phyloP scores from a whole-genome alignment of 331 rosid genomes.

The Stylosanthes scabra region DNA sequence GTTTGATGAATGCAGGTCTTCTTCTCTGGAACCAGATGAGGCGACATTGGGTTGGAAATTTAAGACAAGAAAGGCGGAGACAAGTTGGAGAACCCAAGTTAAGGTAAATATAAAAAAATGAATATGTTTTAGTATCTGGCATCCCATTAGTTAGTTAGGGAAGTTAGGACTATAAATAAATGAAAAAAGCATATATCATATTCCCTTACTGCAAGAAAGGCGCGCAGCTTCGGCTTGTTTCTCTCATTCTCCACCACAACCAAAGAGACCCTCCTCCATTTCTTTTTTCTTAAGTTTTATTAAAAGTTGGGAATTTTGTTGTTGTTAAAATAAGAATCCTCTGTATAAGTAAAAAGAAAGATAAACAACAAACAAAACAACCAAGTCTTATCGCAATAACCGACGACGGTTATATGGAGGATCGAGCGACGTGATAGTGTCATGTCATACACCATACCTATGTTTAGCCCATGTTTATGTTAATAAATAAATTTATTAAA shows the following conservation, averaged over 20 bases:
- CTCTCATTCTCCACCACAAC: conserved; percentile 8
- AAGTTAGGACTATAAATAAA: too few species aligned
- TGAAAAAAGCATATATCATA: neutral
- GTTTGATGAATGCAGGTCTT: conserved; percentile 64
- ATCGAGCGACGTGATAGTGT: too few species aligned
- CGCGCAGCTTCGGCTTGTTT: neutral
- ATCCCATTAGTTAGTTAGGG: too few species aligned
- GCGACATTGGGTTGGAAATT: conserved; percentile 74
- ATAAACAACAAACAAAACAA: too few species aligned
- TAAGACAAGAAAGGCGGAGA: conserved; percentile 37
- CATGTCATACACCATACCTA: too few species aligned
- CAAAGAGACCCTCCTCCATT: neutral
- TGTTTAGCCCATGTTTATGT: too few species aligned
- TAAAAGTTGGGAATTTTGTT: neutral
- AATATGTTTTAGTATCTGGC: neutral
- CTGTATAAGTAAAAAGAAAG: conserved; percentile 1
- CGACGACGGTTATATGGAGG: too few species aligned
- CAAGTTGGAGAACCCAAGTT: conserved; percentile 62
- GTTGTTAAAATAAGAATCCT: neutral
- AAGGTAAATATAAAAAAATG: conserved; percentile 54
- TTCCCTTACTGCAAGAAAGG: neutral
- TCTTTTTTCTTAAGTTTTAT: neutral
- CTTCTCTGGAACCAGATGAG: conserved; percentile 82
- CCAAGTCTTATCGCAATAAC: too few species aligned
- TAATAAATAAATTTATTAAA: too few species aligned